These are phyloP conservation scores for Sanguinoderma infundibulare DNA, from an alignment of 1,284 basidiomycete genomes.

Conservation along the genomic window DNA sequence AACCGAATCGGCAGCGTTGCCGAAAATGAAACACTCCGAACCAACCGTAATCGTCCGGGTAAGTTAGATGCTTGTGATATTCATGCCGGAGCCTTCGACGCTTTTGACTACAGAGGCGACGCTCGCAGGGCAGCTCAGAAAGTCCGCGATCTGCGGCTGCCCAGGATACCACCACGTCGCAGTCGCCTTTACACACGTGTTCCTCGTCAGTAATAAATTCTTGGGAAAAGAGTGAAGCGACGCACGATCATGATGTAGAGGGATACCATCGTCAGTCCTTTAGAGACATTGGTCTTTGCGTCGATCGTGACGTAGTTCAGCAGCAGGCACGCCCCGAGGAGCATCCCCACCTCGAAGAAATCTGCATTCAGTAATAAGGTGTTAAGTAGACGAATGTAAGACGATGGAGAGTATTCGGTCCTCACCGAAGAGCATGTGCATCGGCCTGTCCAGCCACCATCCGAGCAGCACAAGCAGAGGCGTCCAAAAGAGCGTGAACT, in stretches of 20 bases:
- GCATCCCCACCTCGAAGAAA: conserved; percentile 60
- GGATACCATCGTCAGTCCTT: conserved; percentile 4
- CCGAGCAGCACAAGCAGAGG: conserved; percentile 43
- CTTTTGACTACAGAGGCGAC: not conserved
- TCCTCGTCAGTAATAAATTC: not conserved
- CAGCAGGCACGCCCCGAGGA: conserved; percentile 67
- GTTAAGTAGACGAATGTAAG: not conserved
- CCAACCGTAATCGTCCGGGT: not conserved
- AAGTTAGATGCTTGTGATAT: not conserved
- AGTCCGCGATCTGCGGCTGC: conserved; percentile 28
- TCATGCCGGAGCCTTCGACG: not conserved
- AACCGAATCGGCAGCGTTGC: no score
- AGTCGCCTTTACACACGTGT: conserved; percentile 39
- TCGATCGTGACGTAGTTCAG: conserved; percentile 72
- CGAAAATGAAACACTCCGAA: not conserved
- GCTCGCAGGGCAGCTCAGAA: conserved; percentile 13
- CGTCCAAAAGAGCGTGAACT: conserved; percentile 46
- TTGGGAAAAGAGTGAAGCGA: not conserved
- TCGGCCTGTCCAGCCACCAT: conserved; percentile 41
- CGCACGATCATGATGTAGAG: conserved; percentile 7
- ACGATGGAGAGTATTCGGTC: no score
- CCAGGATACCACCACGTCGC: conserved; percentile 46
- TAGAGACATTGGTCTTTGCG: conserved; percentile 4
- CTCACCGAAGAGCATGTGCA: conserved; percentile 46
- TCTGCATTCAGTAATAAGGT: conserved; percentile 31